phyloP scores from a whole-genome alignment of 2,329 filamentous ascomycete genomes.

The Cylindrodendrum hubeiense region DNA sequence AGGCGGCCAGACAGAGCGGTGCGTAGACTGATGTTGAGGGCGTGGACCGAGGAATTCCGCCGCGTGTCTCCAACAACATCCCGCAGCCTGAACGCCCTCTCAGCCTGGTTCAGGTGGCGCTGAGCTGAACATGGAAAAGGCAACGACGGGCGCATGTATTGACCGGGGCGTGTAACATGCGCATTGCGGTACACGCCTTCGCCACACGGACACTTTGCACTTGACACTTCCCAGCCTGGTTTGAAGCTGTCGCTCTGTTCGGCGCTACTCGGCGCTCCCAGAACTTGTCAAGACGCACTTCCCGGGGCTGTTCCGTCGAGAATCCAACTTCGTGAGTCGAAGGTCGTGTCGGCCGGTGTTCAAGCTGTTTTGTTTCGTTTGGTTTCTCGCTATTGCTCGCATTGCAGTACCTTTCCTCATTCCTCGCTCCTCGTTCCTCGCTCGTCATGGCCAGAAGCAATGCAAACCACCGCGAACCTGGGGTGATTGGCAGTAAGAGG shows the following conservation, averaged over 20 bases:
- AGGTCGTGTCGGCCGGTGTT: not conserved
- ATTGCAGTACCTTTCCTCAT: too few species aligned
- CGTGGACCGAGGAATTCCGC: not conserved
- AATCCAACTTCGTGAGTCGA: not conserved
- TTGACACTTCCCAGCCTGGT: not conserved
- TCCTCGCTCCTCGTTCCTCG: not conserved
- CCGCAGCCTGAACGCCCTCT: not conserved
- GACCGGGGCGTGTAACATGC: not conserved
- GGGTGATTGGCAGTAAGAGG: not conserved
- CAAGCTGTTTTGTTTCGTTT: too few species aligned
- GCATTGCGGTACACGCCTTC: not conserved
- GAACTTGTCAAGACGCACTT: not conserved
- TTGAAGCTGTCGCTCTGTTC: not conserved
- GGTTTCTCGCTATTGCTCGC: too few species aligned
- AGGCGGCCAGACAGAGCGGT: not conserved
- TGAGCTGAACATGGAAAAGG: constrained; percentile 17
- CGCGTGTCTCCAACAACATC: not conserved
- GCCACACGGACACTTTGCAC: too few species aligned
- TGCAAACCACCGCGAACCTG: not conserved
- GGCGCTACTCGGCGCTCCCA: not conserved
- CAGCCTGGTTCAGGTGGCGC: constrained; percentile 7
- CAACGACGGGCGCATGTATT: constrained; percentile 1
- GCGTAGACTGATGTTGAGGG: not conserved
- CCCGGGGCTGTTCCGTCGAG: not conserved
- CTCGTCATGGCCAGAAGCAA: not conserved